Percentiles rank a stretch among this genome's conserved stretches.
Evolutionary conservation across 805 yeast genomes (phyloP).

Genomic region (Candida oleophila): DNA sequence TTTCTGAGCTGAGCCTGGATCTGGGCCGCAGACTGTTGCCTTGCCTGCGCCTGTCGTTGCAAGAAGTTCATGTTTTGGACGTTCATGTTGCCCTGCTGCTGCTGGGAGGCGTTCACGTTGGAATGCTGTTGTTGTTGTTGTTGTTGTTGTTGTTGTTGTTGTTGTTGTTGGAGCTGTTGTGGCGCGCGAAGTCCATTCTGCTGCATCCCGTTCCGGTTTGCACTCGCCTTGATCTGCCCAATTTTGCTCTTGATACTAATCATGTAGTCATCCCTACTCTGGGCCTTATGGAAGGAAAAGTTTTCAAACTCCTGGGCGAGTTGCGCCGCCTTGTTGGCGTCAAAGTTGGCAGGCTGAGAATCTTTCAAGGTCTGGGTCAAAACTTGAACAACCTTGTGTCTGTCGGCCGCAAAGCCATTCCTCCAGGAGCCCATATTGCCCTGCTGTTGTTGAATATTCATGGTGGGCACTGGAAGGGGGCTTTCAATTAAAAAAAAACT

Average conservation of each 20-base stretch:
- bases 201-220: constrained; percentile 12
- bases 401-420: constrained; percentile 27
- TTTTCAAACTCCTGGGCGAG: constrained; percentile 73
- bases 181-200: constrained; percentile 16
- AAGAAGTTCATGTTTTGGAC: constrained; percentile 21
- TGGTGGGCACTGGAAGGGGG: background rate
- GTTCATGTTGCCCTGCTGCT: constrained; percentile 13
- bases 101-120: constrained; percentile 6
- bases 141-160: constrained; percentile 14
- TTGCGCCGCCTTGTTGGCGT: constrained; percentile 33
- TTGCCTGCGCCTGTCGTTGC: constrained; percentile 50
- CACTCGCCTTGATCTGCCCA: constrained; percentile 26
- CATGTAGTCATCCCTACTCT: constrained; percentile 56
- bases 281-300: constrained; percentile 58
- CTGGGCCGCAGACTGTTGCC: constrained; percentile 52
- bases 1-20: constrained; percentile 26
- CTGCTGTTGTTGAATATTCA: constrained; percentile 7
- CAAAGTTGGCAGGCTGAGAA: constrained; percentile 31
- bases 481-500: background rate
- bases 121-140: constrained; percentile 3
- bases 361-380: constrained; percentile 37
- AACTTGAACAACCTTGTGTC: constrained; percentile 41
- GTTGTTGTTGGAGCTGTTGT: constrained; percentile 20
- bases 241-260: constrained; percentile 40
- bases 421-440: constrained; percentile 21